Base-by-base conservation (phyloP, 495 filamentous ascomycete species). In the Podospora comata region DNA sequence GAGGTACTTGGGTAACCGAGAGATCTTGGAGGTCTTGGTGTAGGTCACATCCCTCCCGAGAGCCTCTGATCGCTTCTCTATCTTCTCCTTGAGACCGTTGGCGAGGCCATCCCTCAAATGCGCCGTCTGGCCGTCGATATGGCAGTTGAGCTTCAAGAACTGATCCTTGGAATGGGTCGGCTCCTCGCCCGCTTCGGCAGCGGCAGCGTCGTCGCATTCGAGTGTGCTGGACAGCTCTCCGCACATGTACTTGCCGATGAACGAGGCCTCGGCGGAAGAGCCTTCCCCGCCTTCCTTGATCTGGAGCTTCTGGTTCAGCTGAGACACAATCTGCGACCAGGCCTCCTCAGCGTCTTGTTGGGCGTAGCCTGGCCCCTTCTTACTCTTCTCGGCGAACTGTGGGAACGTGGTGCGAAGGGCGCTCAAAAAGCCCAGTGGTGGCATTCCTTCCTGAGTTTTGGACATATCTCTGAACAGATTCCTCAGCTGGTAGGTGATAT, bases 301-400 rank as follows among this genome's bases (percentile, higher is more conserved):
- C 75, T 89, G 90, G 65, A 97, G 79, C 76, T 91, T 96, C 70
- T 90, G 85, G 39, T 90, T 88, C 59, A 99, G 81, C 75, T 94
- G 91, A n/a, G 88, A 87, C 5, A 99, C 77, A 63, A 99, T 97
- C 75, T 98, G 94, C 23, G 96, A 96, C 92, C 94, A 99, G 19
- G 93, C 96, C 77, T 99, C 95, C 75, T 99, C 95, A 1, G 95
- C 95, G 82, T 99, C 95, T 79, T 99, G 95, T 75, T 99, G 95
- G 7, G 94, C 92, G 75, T 88, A 98, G 3, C 92, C 93, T 59
- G 88, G 84, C 0, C 92, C 92, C 39, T 88, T 89, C 70, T 90
- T 91, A 27, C 91, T 86, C 69, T 86, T 85, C 80, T 99, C 92
- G 23, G 92, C 93, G 71, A 99, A 99, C 76, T 98, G 95, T n/a